A percentile compares a stretch with the other conserved stretches of the same genome.
Conservation (phyloP, 2,329 filamentous ascomycete species). For the Calonectria montana region DNA sequence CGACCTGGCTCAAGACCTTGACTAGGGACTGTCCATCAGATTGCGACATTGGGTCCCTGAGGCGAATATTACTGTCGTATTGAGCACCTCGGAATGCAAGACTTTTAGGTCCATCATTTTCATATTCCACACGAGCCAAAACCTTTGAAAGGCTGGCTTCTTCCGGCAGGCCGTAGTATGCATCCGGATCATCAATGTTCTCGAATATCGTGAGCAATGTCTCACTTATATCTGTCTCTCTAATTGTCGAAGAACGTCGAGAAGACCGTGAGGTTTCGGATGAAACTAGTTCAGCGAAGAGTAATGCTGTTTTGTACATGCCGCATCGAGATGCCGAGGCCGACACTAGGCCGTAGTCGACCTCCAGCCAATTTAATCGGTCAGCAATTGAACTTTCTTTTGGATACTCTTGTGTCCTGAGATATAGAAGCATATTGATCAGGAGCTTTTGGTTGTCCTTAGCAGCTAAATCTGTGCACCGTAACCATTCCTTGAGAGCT, state of each 20-base stretch:
- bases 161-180: conserved; percentile 92
- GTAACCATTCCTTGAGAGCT: conserved; percentile 73
- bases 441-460: conserved; percentile 77
- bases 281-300: conserved; percentile 81
- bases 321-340: conserved; percentile 80
- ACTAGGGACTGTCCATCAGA: conserved; percentile 77
- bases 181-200: conserved; percentile 94
- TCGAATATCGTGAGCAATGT: conserved; percentile 86
- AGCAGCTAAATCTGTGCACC: conserved; percentile 48
- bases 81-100: conserved; percentile 91
- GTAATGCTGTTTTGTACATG: conserved; percentile 87
- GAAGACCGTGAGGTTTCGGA: conserved; percentile 68
- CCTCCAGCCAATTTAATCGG: conserved; percentile 84
- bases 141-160: conserved; percentile 81
- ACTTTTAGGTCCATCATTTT: conserved; percentile 87
- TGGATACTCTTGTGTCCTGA: conserved; percentile 83
- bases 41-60: conserved; percentile 64
- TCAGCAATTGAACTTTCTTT: conserved; percentile 83
- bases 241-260: conserved; percentile 72
- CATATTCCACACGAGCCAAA: conserved; percentile 86
- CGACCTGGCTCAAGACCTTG: conserved; percentile 81
- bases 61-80: conserved; percentile 85
- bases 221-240: conserved; percentile 68
- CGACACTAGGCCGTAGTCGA: conserved; percentile 79
- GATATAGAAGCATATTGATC: conserved; percentile 84